A percentile compares a stretch with the other conserved stretches of the same genome.
phyloP scores from a whole-genome alignment of 306 rosid genomes.

The Senna tora region DNA sequence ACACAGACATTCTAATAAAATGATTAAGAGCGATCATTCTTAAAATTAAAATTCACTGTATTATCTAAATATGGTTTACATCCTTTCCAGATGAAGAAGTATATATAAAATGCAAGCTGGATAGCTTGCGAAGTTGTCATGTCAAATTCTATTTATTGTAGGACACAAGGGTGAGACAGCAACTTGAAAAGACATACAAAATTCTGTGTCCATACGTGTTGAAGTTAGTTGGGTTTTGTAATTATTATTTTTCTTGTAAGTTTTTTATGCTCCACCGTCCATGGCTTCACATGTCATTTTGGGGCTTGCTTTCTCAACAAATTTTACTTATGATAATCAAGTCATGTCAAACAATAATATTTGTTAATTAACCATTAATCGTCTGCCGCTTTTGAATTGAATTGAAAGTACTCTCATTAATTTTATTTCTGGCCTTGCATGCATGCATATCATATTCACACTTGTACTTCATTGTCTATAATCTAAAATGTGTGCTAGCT shows the following conservation, averaged over 20 bases:
- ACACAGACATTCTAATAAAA: too few species aligned
- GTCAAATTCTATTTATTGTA: background rate
- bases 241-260: background rate
- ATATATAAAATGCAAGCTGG: background rate
- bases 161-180: background rate
- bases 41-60: background rate
- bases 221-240: constrained; percentile 12
- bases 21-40: too few species aligned
- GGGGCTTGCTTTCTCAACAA: background rate
- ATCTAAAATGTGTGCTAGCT: background rate
- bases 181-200: background rate
- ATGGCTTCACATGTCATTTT: background rate
- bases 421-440: background rate
- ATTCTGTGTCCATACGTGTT: background rate
- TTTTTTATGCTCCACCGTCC: background rate
- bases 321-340: background rate
- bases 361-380: constrained; percentile 5
- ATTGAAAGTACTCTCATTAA: background rate
- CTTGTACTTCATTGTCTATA: background rate
- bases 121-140: background rate
- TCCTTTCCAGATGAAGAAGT: background rate
- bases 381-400: background rate
- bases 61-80: background rate
- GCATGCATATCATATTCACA: background rate
- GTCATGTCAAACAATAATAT: background rate